Base-by-base conservation (phyloP, 208 protist genomes). In the Kentomonas sorsogonicus region DNA sequence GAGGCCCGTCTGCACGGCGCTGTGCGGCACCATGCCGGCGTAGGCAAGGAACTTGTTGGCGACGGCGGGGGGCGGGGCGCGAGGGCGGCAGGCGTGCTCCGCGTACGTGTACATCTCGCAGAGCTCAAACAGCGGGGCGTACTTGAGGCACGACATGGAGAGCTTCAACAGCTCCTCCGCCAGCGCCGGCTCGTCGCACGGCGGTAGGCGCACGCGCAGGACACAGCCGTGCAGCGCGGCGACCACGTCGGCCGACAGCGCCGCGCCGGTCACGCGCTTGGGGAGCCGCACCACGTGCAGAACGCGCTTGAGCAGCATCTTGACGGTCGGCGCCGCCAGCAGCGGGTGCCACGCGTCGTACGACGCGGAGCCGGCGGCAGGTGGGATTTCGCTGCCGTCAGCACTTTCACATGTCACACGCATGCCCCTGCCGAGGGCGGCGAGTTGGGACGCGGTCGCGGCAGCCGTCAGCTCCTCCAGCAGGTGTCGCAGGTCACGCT, bases 21-120 rank as follows among this genome's bases (percentile, higher is more conserved):
- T 39, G 1, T 53, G 48, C 18, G 70, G 56, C 25, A 61, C 59
- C 27, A 82, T 62, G 39, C 86, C 77, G 41, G 79, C 88, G 69
- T 87, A 72, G n/a, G 79, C 72, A 26, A 93, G 72, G 53, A 93
- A 89, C 41, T 83, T 83, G 48, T 79, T 73, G 20, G 70, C 68
- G 48, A 88, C 68, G 15, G 60, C 63, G 23, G 60, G 52, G 15
- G 71, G 77, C 29, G 27, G 23, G 3, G 69, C 48, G 11, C 62
- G 27, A n/a, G n/a, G n/a, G n/a, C n/a, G n/a, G n/a, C n/a, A n/a
- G 30, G 52, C 67, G 23, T 18, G 27, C 1, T 52, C 55, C 16
- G 75, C 50, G 64, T 83, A 78, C 22, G 20, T 33, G 56, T 76
- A 83, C 33, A 61, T 52, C 2, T 57, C 46, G 36, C 66, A 53